Percentiles rank a stretch among this genome's conserved stretches.
Evolutionary conservation across 2,329 filamentous ascomycete genomes (phyloP).

Genomic region (Incumbomyces delicatus): DNA sequence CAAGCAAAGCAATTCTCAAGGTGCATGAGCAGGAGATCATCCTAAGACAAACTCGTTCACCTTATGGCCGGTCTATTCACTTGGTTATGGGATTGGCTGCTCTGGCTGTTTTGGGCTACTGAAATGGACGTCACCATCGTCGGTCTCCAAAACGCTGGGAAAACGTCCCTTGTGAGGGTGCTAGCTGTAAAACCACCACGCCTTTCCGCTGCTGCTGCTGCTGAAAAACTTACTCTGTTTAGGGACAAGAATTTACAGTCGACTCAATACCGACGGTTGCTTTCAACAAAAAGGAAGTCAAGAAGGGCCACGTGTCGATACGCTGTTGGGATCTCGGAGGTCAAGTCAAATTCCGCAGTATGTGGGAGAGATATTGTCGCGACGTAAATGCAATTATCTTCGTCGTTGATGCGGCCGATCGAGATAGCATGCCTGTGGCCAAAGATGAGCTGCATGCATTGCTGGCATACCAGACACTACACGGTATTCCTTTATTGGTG

Average conservation of each 20-base stretch:
- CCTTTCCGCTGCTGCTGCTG: slow-evolving; percentile 11
- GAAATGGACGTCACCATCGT: slow-evolving; percentile 99
- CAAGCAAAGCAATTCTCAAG: no score
- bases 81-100: slow-evolving; percentile 93
- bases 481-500: slow-evolving; percentile 85
- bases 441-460: slow-evolving; percentile 87
- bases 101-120: slow-evolving; percentile 96
- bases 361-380: slow-evolving; percentile 99
- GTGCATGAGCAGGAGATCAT: no score
- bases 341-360: slow-evolving; percentile 90
- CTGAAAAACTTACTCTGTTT: slow-evolving; percentile 14
- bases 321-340: slow-evolving; percentile 99
- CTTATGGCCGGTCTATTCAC: slow-evolving; percentile 86
- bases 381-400: slow-evolving; percentile 98
- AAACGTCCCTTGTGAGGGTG: slow-evolving; percentile 87
- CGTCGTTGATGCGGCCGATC: slow-evolving; percentile 93
- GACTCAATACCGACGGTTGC: slow-evolving; percentile 99
- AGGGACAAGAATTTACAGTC: slow-evolving; percentile 98
- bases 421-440: slow-evolving; percentile 67
- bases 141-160: slow-evolving; percentile 93
- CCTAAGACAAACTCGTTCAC: slow-evolving; percentile 11
- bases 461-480: slow-evolving; percentile 71
- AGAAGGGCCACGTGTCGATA: slow-evolving; percentile 94
- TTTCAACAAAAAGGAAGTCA: slow-evolving; percentile 98
- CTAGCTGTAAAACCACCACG: slow-evolving; percentile 64